A percentile compares a stretch with the other conserved stretches of the same genome.
These are phyloP conservation scores for Nakazawaea ernobii DNA, from an alignment of 805 yeast species.

Conservation along the genomic window DNA sequence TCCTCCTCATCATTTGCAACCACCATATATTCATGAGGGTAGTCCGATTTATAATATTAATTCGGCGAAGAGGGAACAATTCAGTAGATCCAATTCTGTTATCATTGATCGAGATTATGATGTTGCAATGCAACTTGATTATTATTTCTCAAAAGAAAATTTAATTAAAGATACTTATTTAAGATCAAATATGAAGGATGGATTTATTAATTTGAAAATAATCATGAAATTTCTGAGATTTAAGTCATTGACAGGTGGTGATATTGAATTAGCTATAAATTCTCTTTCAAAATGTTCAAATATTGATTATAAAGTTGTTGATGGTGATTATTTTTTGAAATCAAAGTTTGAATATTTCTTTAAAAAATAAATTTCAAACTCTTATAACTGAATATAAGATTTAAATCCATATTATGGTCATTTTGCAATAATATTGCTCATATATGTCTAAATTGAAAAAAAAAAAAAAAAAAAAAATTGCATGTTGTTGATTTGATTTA, in stretches of 20 bases:
- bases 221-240: conserved; percentile 71
- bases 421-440: no score
- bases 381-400: no score
- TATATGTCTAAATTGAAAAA: background rate
- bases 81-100: background rate
- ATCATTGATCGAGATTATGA: conserved; percentile 7
- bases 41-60: background rate
- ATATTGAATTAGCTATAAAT: conserved; percentile 31
- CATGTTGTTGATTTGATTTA: background rate
- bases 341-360: conserved; percentile 8
- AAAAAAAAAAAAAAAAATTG: background rate
- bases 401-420: no score
- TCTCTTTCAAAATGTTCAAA: conserved; percentile 6
- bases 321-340: conserved; percentile 6
- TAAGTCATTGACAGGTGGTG: conserved; percentile 47
- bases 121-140: conserved; percentile 59
- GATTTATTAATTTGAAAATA: conserved; percentile 55
- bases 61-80: background rate
- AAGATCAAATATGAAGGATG: conserved; percentile 74
- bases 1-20: background rate
- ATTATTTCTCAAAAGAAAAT: conserved; percentile 85
- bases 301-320: conserved; percentile 3
- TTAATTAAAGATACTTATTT: conserved; percentile 75
- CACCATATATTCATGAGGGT: background rate
- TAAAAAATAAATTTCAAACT: background rate